A percentile compares a stretch with the other conserved stretches of the same genome.
Conservation (phyloP, 495 filamentous ascomycete genomes). For the Corynascus novoguineensis region DNA sequence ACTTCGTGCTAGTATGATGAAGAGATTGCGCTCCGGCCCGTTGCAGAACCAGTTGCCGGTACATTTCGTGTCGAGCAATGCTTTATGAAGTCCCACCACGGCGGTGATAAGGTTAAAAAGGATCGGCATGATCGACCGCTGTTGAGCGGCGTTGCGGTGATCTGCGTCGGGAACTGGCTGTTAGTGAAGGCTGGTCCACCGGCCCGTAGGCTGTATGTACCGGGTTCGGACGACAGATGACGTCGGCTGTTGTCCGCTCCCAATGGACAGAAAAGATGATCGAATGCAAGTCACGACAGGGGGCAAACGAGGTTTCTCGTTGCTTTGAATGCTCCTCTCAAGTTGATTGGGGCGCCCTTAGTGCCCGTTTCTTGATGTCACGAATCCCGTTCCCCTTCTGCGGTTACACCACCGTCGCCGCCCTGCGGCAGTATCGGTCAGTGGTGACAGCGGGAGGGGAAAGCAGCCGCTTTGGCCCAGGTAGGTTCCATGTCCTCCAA, state of each 20-base stretch:
- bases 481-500: neutral
- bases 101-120: neutral
- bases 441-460: neutral
- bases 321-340: neutral
- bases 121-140: slow-evolving; percentile 8
- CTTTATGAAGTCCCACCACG: too few species aligned
- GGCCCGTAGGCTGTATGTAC: too few species aligned
- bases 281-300: neutral
- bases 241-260: too few species aligned
- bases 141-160: neutral
- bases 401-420: neutral
- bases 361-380: neutral
- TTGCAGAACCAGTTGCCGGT: too few species aligned
- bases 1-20: too few species aligned
- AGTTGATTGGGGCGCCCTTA: slow-evolving; percentile 2
- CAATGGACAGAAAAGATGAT: neutral
- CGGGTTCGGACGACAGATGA: too few species aligned
- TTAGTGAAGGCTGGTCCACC: neutral
- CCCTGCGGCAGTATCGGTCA: too few species aligned
- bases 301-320: neutral
- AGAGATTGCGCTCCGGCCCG: too few species aligned
- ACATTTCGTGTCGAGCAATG: too few species aligned
- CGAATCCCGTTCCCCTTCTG: too few species aligned
- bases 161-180: neutral
- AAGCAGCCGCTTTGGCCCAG: neutral